A percentile compares a stretch with the other conserved stretches of the same genome.
phyloP scores from a whole-genome alignment of 1,139 yeast genomes.

The Taphrina pruni region DNA sequence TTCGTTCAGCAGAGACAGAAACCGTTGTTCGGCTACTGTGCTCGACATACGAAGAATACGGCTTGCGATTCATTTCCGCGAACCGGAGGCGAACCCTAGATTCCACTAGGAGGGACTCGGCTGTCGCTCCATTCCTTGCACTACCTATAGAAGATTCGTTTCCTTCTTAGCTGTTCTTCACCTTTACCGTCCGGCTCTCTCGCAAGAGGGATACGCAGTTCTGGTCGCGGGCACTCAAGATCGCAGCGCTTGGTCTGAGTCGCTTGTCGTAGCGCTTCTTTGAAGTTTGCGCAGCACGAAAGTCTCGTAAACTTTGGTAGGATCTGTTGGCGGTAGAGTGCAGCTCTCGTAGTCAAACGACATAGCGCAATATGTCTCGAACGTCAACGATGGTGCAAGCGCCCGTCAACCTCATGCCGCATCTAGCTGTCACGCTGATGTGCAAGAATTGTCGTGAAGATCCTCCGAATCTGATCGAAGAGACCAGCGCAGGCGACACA shows the following conservation, averaged over 20 bases:
- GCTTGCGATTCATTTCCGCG: not conserved
- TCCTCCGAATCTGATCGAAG: slow-evolving; percentile 93
- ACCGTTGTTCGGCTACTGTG: slow-evolving; percentile 1
- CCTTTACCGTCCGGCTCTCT: slow-evolving; percentile 16
- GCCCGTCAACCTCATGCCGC: slow-evolving; percentile 44
- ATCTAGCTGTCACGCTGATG: slow-evolving; percentile 84
- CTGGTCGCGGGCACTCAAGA: slow-evolving; percentile 21
- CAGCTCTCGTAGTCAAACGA: too few species aligned
- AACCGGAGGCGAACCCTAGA: not conserved
- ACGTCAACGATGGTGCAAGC: slow-evolving; percentile 24
- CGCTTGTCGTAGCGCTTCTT: slow-evolving; percentile 1
- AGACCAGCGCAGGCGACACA: slow-evolving; percentile 96
- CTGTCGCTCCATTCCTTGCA: not conserved
- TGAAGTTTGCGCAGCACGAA: slow-evolving; percentile 11
- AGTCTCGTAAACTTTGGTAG: not conserved
- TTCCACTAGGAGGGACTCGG: not conserved
- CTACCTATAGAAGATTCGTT: slow-evolving; percentile 10
- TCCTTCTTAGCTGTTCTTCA: not conserved
- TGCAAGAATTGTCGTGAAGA: slow-evolving; percentile 96
- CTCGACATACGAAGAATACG: not conserved
- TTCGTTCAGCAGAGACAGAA: slow-evolving; percentile 4
- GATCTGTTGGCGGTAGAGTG: not conserved
- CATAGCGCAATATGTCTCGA: slow-evolving; percentile 23
- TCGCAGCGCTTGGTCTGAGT: not conserved
- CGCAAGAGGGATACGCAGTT: slow-evolving; percentile 12